Evolutionary conservation across 345 rosid genomes (phyloP).

Genomic region (Boechera retrofracta): DNA sequence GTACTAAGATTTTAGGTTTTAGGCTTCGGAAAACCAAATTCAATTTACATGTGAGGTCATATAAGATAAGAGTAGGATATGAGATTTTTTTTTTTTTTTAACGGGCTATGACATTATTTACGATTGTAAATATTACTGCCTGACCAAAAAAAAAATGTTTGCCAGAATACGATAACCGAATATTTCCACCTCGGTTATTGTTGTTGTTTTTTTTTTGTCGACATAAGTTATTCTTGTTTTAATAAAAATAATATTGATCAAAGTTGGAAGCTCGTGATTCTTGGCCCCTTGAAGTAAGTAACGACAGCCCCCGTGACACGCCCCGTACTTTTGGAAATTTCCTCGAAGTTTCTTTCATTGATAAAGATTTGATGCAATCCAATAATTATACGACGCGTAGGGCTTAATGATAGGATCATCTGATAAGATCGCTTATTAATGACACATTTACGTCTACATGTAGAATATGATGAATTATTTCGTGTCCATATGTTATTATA

Average conservation of each 20-base stretch:
- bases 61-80: not conserved
- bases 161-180: not conserved
- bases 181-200: not conserved
- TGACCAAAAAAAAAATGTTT: no score
- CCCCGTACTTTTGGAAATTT: conserved; percentile 37
- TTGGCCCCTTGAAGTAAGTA: conserved; percentile 25
- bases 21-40: conserved; percentile 17
- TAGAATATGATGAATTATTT: no score
- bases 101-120: not conserved
- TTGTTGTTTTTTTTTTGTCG: not conserved
- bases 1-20: not conserved
- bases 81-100: not conserved
- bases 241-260: not conserved
- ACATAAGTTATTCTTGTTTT: not conserved
- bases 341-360: conserved; percentile 32
- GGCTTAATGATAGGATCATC: not conserved
- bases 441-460: no score
- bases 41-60: not conserved
- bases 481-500: not conserved
- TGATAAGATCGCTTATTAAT: no score
- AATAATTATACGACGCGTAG: conserved; percentile 30
- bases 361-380: conserved; percentile 20
- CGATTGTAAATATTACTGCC: not conserved
- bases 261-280: conserved; percentile 28
- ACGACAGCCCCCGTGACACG: conserved; percentile 36